Conservation (phyloP, 2,329 filamentous ascomycete genomes). For the Monosporascus sp. region DNA sequence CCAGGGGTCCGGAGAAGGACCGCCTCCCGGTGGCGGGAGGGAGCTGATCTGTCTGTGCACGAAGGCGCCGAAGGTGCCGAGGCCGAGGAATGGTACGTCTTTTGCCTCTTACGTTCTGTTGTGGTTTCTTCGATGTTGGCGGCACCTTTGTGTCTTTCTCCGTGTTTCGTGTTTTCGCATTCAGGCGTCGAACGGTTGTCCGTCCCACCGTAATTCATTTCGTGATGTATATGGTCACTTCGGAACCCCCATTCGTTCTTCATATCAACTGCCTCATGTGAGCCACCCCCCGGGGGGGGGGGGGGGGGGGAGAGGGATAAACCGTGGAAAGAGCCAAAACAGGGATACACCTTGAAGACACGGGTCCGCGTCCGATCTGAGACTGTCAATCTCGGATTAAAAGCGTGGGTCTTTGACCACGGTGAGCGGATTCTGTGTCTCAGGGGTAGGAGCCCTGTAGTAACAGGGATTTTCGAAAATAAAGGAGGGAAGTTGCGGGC, state of each 20-base stretch:
- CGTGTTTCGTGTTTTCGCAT: background rate
- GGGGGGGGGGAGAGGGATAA: no score
- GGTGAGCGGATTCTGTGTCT: no score
- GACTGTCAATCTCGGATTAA: no score
- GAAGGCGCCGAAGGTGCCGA: slow-evolving; percentile 51
- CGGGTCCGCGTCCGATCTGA: no score
- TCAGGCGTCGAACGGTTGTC: background rate
- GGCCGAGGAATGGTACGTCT: slow-evolving; percentile 53
- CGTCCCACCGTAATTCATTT: background rate
- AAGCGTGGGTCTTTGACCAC: no score
- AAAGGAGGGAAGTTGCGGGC: no score
- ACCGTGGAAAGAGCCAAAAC: no score
- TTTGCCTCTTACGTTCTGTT: background rate
- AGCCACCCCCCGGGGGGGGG: no score
- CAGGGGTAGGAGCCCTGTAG: no score
- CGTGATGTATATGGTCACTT: background rate
- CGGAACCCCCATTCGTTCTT: slow-evolving; percentile 2
- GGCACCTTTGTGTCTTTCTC: background rate
- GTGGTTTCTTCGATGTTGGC: background rate
- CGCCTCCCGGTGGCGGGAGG: slow-evolving; percentile 6
- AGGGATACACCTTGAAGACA: no score
- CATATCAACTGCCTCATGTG: no score
- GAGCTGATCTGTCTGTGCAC: slow-evolving; percentile 53
- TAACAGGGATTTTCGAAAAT: no score
- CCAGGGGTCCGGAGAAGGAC: slow-evolving; percentile 1